Conservation (phyloP, 768 basidiomycete genomes). For the Leccinum barrowsii region DNA sequence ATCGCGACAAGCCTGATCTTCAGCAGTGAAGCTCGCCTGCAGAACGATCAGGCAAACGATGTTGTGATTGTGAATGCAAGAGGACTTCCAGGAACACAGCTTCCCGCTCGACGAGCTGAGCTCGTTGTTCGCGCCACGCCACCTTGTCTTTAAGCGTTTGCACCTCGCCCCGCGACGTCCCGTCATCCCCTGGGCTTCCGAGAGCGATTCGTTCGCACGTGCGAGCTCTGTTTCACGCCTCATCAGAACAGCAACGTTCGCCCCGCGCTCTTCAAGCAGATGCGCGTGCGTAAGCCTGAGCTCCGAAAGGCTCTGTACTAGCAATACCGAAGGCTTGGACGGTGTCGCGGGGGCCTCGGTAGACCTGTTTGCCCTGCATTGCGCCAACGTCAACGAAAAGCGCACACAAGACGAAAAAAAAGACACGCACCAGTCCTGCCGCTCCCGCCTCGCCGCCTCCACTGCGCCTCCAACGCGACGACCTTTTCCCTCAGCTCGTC, state of each 20-base stretch:
- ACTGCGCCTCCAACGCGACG: conserved; percentile 61
- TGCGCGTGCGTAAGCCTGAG: conserved; percentile 61
- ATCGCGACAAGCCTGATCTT: conserved; percentile 42
- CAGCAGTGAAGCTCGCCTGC: conserved; percentile 62
- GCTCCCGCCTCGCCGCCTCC: conserved; percentile 53
- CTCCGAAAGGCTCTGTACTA: conserved; percentile 40
- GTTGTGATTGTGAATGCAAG: conserved; percentile 32
- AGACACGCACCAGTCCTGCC: conserved; percentile 50
- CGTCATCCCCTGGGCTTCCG: conserved; percentile 35
- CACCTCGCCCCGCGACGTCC: conserved; percentile 35
- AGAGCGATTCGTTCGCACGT: conserved; percentile 35
- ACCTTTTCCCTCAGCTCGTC: conserved; percentile 57
- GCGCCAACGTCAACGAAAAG: too few species aligned
- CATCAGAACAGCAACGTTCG: conserved; percentile 48
- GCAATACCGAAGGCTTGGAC: conserved; percentile 47
- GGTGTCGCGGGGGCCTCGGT: conserved; percentile 31
- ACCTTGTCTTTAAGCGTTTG: conserved; percentile 38
- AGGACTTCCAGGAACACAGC: conserved; percentile 62
- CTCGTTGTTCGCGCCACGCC: conserved; percentile 35
- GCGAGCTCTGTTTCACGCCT: conserved; percentile 52
- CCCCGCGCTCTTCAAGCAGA: conserved; percentile 66
- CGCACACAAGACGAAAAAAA: too few species aligned
- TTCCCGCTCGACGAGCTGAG: conserved; percentile 53
- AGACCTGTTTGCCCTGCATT: conserved; percentile 37
- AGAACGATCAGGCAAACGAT: neutral